Conservation (phyloP, 306 rosid species). For the Fragaria nilgerrensis region DNA sequence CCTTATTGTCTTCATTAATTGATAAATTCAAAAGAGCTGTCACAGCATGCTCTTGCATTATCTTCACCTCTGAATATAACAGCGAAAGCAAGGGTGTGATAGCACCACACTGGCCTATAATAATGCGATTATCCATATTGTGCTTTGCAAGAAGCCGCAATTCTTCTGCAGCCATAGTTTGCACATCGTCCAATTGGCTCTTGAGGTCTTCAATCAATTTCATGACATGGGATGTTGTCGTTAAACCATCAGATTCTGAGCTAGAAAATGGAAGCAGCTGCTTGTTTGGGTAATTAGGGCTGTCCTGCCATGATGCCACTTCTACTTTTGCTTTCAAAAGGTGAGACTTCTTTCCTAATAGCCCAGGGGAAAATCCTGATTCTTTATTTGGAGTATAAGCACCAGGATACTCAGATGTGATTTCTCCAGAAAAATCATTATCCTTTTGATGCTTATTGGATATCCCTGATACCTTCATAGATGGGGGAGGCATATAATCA, state of each 20-base stretch:
- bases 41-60: constrained; percentile 89
- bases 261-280: constrained; percentile 36
- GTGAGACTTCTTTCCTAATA: constrained; percentile 44
- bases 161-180: constrained; percentile 79
- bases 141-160: constrained; percentile 79
- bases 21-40: constrained; percentile 89
- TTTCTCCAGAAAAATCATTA: constrained; percentile 49
- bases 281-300: constrained; percentile 31
- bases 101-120: constrained; percentile 68
- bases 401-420: constrained; percentile 41
- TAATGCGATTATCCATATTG: constrained; percentile 71
- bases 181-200: constrained; percentile 52
- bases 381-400: constrained; percentile 40
- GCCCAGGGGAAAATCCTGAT: constrained; percentile 28
- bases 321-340: constrained; percentile 33
- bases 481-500: constrained; percentile 52
- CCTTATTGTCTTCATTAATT: constrained; percentile 66
- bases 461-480: constrained; percentile 45
- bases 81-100: constrained; percentile 59
- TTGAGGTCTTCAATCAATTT: constrained; percentile 72
- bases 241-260: constrained; percentile 43
- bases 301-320: constrained; percentile 42
- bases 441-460: constrained; percentile 40
- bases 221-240: constrained; percentile 52
- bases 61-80: constrained; percentile 56